Percentiles rank a stretch among this genome's conserved stretches.
These are phyloP conservation scores for Berkeleyomyces basicola DNA, from an alignment of 2,329 filamentous ascomycete species.

Conservation along the genomic window DNA sequence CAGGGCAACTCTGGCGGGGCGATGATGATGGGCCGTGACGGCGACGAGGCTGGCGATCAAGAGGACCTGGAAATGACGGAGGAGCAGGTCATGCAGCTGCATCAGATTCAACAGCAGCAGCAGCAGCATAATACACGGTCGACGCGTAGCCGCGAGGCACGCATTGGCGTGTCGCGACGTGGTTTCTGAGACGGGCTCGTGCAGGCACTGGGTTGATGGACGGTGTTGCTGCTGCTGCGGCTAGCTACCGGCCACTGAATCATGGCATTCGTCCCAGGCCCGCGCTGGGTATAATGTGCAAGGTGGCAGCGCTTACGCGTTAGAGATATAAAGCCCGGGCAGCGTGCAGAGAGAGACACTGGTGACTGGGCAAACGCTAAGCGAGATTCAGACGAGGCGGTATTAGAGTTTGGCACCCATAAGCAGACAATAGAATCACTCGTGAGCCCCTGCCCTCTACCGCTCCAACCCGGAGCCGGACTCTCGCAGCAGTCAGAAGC, in stretches of 20 bases:
- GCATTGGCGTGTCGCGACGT: conserved; percentile 7
- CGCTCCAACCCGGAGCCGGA: neutral
- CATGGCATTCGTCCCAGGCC: too few relatives aligned
- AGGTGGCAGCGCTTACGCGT: neutral
- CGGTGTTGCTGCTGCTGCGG: too few relatives aligned
- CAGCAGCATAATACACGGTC: conserved; percentile 12
- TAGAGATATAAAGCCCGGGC: neutral
- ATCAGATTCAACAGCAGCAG: conserved; percentile 16
- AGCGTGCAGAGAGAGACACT: neutral
- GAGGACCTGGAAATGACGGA: conserved; percentile 11
- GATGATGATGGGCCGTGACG: conserved; percentile 10
- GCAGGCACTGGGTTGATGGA: neutral
- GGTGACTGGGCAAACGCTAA: neutral
- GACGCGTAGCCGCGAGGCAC: conserved; percentile 6
- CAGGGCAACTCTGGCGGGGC: neutral
- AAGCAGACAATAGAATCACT: neutral
- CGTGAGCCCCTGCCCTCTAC: neutral
- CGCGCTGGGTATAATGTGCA: too few relatives aligned
- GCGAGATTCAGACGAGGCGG: neutral
- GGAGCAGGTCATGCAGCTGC: conserved; percentile 10
- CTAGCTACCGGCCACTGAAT: too few relatives aligned
- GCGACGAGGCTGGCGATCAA: neutral
- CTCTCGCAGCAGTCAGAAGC: neutral
- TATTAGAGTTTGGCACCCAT: neutral
- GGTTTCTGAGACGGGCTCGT: neutral